Evolutionary conservation across 176 grass and related monocot species (phyloP).

Genomic region (Pharus latifolius): DNA sequence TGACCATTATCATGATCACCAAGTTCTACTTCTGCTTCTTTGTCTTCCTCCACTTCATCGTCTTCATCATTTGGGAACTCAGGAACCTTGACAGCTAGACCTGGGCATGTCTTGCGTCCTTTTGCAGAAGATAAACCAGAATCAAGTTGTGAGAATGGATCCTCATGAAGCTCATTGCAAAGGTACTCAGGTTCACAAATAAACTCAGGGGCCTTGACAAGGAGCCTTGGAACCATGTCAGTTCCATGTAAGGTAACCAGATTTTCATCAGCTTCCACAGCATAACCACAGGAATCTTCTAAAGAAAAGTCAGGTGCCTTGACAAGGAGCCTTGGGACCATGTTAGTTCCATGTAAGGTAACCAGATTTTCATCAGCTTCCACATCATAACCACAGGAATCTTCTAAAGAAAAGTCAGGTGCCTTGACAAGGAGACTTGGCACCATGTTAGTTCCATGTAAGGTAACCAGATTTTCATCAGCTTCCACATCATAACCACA

Average conservation of each 20-base stretch:
- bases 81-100: slow-evolving; percentile 43
- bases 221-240: slow-evolving; percentile 13
- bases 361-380: too few relatives aligned
- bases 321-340: background rate
- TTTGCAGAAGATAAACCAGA: slow-evolving; percentile 14
- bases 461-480: too few relatives aligned
- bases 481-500: slow-evolving; percentile 4
- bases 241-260: background rate
- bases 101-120: slow-evolving; percentile 37
- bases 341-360: too few relatives aligned
- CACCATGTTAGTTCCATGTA: too few relatives aligned
- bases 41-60: slow-evolving; percentile 23
- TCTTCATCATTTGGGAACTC: slow-evolving; percentile 48
- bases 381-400: background rate
- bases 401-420: too few relatives aligned
- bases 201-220: slow-evolving; percentile 34
- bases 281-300: background rate
- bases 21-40: slow-evolving; percentile 11
- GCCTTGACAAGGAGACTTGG: background rate
- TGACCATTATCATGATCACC: slow-evolving; percentile 24
- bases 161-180: slow-evolving; percentile 9
- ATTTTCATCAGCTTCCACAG: slow-evolving; percentile 2
- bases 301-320: too few relatives aligned
- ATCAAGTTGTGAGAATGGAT: background rate
- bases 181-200: slow-evolving; percentile 10